Conservation (phyloP, 2,329 filamentous ascomycete species). For the Pseudomassariella vexata region DNA sequence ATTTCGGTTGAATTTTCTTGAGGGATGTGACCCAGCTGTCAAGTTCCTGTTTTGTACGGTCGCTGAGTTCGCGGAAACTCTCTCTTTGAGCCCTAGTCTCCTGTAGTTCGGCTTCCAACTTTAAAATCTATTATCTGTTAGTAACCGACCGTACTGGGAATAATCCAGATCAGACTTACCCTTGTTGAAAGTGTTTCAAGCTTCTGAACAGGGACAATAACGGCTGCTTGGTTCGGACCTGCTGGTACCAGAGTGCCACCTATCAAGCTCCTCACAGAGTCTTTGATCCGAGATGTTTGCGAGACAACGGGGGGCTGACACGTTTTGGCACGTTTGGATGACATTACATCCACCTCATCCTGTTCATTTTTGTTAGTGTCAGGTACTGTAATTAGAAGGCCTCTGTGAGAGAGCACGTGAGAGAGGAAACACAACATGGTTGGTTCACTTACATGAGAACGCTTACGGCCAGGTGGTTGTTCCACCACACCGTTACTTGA, state of each 20-base stretch:
- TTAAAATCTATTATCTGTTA: constrained; percentile 23
- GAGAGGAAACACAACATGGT: no score
- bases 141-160: constrained; percentile 8
- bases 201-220: constrained; percentile 22
- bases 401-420: no score
- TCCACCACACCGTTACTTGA: constrained; percentile 10
- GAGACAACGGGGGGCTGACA: constrained; percentile 19
- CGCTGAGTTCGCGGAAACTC: constrained; percentile 34
- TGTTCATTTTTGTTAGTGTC: constrained; percentile 20
- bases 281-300: constrained; percentile 22
- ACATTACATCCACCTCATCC: constrained; percentile 26
- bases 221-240: constrained; percentile 15
- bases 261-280: constrained; percentile 24
- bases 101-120: constrained; percentile 28
- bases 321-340: constrained; percentile 25
- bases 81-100: constrained; percentile 26
- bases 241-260: constrained; percentile 13
- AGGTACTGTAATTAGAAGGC: constrained; percentile 5
- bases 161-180: constrained; percentile 12
- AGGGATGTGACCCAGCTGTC: constrained; percentile 39
- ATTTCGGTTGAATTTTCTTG: constrained; percentile 33
- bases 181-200: constrained; percentile 24
- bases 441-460: constrained; percentile 36
- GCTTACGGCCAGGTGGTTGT: constrained; percentile 33
- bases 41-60: constrained; percentile 37